Base-by-base conservation (phyloP, 148 eudicot genomes). In the Silene conica region DNA sequence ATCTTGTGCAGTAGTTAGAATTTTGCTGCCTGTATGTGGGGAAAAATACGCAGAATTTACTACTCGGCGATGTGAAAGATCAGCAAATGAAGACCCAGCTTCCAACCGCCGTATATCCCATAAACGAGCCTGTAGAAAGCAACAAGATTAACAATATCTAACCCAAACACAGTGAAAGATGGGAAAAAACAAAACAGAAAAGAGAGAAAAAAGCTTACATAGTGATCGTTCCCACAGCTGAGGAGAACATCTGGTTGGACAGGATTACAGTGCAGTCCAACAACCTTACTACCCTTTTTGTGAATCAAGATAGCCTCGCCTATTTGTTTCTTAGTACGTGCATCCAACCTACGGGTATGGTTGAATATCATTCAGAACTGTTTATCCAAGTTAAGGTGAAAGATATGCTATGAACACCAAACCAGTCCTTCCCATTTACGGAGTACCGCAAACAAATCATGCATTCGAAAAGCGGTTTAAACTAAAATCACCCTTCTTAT, bases 181-280 rank as follows among this genome's bases (percentile, higher is more conserved):
- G 0, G 19, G 81, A 70, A 28, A 55, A 31, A 65, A 56, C 78
- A 48, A 22, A 2, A 20, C 43, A 55, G 54, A 64, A 64, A 23
- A 2, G 22, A 2, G 38, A 58, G 66, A 69, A 74, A 4, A 72
- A 63, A 67, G 48, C 92, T 92, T 85, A 95, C 99, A 83, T 85
- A 95, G 89, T 92, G 97, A 81, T 95, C 99, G 67, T 95, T 95
- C 72, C 99, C 99, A 73, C 96, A 92, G 68, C 97, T 92, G 84
- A 95, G 77, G 67, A 95, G 88, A 68, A 95, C 92, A 84, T 95
- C 97, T 57, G 97, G 99, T 73, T 95, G 96, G 69, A 89, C 74
- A 80, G 99, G 97, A 87, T 95, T 93, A 84, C 94, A 92, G 73
- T 95, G 92, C 61, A 95, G 85, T 74, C 99, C 97, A 22, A 88